Conservation (phyloP, 805 yeast genomes). For the Ogataea trehalophila region DNA sequence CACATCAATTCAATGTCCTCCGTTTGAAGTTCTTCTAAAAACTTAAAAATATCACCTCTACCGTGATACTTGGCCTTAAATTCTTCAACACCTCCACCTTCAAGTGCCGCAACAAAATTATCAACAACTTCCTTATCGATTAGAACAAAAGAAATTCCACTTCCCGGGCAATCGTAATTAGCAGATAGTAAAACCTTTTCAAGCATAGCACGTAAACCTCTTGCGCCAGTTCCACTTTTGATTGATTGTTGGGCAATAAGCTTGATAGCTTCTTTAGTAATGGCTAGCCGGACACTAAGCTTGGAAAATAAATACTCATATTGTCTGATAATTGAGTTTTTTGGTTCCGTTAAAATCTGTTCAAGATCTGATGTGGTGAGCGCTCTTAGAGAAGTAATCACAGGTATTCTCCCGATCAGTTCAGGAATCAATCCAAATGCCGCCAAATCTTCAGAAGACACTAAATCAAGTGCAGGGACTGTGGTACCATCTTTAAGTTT, state of each 20-base stretch:
- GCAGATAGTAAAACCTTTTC: conserved; percentile 46
- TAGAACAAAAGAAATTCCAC: conserved; percentile 46
- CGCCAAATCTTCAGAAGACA: conserved; percentile 46
- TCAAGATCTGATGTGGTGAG: conserved; percentile 41
- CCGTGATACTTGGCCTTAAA: conserved; percentile 41
- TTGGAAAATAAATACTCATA: conserved; percentile 49
- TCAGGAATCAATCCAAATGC: conserved; percentile 57
- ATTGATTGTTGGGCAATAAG: conserved; percentile 45
- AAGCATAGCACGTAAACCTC: conserved; percentile 53
- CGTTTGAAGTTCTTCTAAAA: conserved; percentile 35
- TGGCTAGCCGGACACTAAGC: conserved; percentile 45
- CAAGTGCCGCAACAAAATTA: conserved; percentile 1
- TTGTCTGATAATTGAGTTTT: conserved; percentile 49
- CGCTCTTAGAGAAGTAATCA: conserved; percentile 45
- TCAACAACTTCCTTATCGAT: conserved; percentile 42
- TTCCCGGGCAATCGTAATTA: conserved; percentile 57
- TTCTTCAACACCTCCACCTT: conserved; percentile 6
- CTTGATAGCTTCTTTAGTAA: conserved; percentile 45
- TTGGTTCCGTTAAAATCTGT: conserved; percentile 50
- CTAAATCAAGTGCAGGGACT: conserved; percentile 39
- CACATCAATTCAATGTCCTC: conserved; percentile 39
- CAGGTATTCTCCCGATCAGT: conserved; percentile 54
- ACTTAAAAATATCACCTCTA: conserved; percentile 37
- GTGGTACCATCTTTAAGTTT: conserved; percentile 33
- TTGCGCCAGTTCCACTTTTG: conserved; percentile 54